Conservation (phyloP, 2,329 filamentous ascomycete genomes). For the Talaromyces sp. region DNA sequence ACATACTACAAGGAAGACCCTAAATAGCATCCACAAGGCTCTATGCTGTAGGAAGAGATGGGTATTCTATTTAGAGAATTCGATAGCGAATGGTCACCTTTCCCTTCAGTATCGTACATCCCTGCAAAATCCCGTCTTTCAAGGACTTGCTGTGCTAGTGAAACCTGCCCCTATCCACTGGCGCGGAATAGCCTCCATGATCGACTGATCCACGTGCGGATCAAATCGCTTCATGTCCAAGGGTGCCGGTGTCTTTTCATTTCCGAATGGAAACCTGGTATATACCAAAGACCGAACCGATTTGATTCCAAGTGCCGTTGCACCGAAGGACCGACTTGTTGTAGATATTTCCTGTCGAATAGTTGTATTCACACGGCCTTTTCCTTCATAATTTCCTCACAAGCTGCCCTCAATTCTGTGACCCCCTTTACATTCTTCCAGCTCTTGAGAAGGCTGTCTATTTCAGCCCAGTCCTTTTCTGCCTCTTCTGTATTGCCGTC, state of each 20-base stretch:
- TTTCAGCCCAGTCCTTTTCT: constrained; percentile 38
- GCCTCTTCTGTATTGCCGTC: constrained; percentile 38
- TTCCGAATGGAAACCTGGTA: background rate
- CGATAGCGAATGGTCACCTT: background rate
- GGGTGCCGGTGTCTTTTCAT: background rate
- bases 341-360: background rate
- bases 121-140: background rate
- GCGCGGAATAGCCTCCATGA: background rate
- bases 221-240: background rate
- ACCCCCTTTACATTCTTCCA: constrained; percentile 44
- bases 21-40: background rate
- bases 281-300: background rate
- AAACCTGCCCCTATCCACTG: background rate
- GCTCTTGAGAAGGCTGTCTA: constrained; percentile 33
- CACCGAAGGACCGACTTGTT: background rate
- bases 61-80: background rate
- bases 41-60: background rate
- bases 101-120: background rate
- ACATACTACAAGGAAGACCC: constrained; percentile 27
- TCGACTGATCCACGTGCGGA: background rate
- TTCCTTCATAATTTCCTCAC: constrained; percentile 34
- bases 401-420: constrained; percentile 34
- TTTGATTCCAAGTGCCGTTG: background rate
- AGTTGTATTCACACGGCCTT: background rate
- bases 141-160: background rate